phyloP scores from a whole-genome alignment of 306 rosid genomes.

The Ormosia semicastrata region DNA sequence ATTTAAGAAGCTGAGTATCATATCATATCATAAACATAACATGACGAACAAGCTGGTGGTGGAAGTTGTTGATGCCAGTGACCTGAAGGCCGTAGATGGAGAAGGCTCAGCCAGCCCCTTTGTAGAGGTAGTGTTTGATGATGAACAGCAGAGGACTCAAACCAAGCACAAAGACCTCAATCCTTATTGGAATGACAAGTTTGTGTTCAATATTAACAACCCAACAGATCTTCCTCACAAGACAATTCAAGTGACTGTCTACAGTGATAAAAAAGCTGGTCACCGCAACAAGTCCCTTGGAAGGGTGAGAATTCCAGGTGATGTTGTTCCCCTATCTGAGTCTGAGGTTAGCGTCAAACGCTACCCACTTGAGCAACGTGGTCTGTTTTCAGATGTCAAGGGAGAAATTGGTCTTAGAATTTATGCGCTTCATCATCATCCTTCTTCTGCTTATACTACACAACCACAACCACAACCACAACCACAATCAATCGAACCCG shows the following conservation, averaged over 20 bases:
- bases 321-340: constrained; percentile 60
- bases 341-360: constrained; percentile 56
- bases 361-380: constrained; percentile 85
- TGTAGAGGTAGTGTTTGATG: constrained; percentile 65
- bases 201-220: constrained; percentile 53
- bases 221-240: constrained; percentile 48
- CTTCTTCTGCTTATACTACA: constrained; percentile 7
- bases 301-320: constrained; percentile 67
- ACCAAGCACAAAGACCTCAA: constrained; percentile 67
- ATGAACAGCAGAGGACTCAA: constrained; percentile 54
- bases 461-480: constrained; percentile 25
- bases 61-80: constrained; percentile 69
- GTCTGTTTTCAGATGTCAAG: constrained; percentile 56
- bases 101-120: constrained; percentile 78
- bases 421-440: constrained; percentile 42
- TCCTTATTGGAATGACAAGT: constrained; percentile 77
- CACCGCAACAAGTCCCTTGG: constrained; percentile 70
- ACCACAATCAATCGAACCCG: not conserved
- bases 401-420: constrained; percentile 80
- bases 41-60: constrained; percentile 68
- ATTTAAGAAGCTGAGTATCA: no score
- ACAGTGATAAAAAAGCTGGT: constrained; percentile 42
- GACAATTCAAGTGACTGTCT: constrained; percentile 59
- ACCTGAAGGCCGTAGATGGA: constrained; percentile 81
- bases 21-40: not conserved